Evolutionary conservation across 805 yeast genomes (phyloP), one percentile per base, ranked within the genome.

Genomic region (Candida succiphila): DNA sequence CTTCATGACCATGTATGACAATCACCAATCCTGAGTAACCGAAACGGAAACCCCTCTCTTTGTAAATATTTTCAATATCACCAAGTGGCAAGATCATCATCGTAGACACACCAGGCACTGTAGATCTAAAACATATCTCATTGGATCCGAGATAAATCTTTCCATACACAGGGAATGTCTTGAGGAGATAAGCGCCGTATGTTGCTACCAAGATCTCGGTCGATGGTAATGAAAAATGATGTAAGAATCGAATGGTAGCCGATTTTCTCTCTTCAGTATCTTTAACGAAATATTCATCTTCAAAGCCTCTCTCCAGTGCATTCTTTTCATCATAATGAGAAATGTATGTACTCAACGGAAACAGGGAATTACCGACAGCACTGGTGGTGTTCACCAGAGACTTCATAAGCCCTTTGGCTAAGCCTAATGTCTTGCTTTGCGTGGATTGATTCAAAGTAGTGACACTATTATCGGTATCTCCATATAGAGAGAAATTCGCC

Each of bases 111-210:
- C 94, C 92, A 0, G 94, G 94, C 4, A 85, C 48, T 25, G 85
- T 60, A 25, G 94, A 78, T 39, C 92, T 63, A 56, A 82, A 89
- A 41, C 95, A 88, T n/a, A 89, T 50, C 36, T 69, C 72, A 21
- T 65, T 65, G 15, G 68, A 61, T 0, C 94, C 84, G 10, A 89
- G 45, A 51, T 86, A 86, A 2, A 88, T 48, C 45, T 84, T 83
- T 2, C 97, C 97, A 55, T 84, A 87, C 1, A 77, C 61, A 1
- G 95, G 95, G 15, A 85, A 58, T 10, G 81, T 71, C 42, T 82
- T 69, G 41, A 73, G 78, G 14, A 86, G 48, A 54, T 83, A 77
- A 2, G 79, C 66, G 46, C 72, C 78, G 48, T 85, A 89, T 1
- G 85, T 67, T 0, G 94, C 75, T 1, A 78, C 54, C 30, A 88